Evolutionary conservation across 2,329 filamentous ascomycete genomes (phyloP).

Genomic region (Fusarium nisikadoi): DNA sequence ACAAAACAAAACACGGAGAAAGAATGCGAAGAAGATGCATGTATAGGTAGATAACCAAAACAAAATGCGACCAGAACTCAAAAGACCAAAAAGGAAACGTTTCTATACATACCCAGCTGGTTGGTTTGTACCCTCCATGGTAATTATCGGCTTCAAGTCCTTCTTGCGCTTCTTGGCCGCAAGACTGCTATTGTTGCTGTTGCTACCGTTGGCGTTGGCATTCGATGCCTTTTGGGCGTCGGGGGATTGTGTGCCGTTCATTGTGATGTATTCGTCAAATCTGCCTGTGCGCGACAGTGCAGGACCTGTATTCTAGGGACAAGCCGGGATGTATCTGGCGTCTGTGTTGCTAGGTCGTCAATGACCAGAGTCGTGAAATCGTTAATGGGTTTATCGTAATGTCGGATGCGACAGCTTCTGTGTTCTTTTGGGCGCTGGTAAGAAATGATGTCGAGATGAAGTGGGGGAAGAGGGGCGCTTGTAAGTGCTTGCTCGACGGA

Average conservation of each 20-base stretch:
- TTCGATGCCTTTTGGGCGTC: conserved; percentile 48
- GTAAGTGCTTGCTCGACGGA: conserved; percentile 35
- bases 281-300: conserved; percentile 10
- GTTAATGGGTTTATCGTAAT: conserved; percentile 13
- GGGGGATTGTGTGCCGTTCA: conserved; percentile 46
- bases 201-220: conserved; percentile 45
- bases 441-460: conserved; percentile 19
- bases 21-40: neutral
- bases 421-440: conserved; percentile 14
- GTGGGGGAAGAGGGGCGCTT: conserved; percentile 38
- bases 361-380: conserved; percentile 23
- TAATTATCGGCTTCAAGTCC: conserved; percentile 81
- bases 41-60: neutral
- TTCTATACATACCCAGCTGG: conserved; percentile 50
- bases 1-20: neutral
- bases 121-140: conserved; percentile 65
- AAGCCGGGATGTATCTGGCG: neutral
- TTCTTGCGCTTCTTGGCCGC: conserved; percentile 77
- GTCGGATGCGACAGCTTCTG: conserved; percentile 24
- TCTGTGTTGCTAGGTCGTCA: conserved; percentile 19
- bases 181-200: conserved; percentile 43
- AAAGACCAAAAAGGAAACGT: neutral
- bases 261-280: conserved; percentile 24
- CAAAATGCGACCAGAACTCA: conserved; percentile 1
- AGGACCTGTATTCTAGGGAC: neutral